Conservation (phyloP, 495 filamentous ascomycete genomes). For the Xylaria cubensis region DNA sequence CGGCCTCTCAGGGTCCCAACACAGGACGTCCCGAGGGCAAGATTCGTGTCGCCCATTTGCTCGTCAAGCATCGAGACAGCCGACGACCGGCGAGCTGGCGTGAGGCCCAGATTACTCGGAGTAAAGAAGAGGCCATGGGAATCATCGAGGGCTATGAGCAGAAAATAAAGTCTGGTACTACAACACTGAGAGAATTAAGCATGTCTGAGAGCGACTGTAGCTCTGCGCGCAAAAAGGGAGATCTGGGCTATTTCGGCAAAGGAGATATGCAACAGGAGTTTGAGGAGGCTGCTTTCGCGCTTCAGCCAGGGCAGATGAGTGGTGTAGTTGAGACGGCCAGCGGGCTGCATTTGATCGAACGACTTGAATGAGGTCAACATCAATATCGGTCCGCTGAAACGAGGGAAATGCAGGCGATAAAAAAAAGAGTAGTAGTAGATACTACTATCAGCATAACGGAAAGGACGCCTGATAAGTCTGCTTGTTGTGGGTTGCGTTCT, state of each 20-base stretch:
- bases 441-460: background rate
- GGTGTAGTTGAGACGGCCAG: conserved; percentile 88
- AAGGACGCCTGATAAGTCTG: background rate
- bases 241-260: conserved; percentile 91
- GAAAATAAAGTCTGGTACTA: conserved; percentile 72
- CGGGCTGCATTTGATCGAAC: conserved; percentile 93
- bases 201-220: conserved; percentile 91
- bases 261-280: conserved; percentile 99
- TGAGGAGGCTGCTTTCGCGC: conserved; percentile 88
- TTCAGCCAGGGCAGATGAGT: conserved; percentile 86
- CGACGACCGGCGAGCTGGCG: conserved; percentile 91
- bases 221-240: conserved; percentile 90
- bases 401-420: background rate
- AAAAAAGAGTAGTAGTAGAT: background rate
- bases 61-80: conserved; percentile 91
- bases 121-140: conserved; percentile 81
- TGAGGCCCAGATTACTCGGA: conserved; percentile 83
- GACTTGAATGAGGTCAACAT: conserved; percentile 33
- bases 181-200: conserved; percentile 78
- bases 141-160: conserved; percentile 77
- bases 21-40: conserved; percentile 70
- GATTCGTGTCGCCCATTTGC: conserved; percentile 87
- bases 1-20: conserved; percentile 58
- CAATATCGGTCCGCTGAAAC: background rate
- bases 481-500: background rate